These are phyloP conservation scores for Apiotrichum montevideense DNA, from an alignment of 1,284 basidiomycete genomes.

Conservation along the genomic window DNA sequence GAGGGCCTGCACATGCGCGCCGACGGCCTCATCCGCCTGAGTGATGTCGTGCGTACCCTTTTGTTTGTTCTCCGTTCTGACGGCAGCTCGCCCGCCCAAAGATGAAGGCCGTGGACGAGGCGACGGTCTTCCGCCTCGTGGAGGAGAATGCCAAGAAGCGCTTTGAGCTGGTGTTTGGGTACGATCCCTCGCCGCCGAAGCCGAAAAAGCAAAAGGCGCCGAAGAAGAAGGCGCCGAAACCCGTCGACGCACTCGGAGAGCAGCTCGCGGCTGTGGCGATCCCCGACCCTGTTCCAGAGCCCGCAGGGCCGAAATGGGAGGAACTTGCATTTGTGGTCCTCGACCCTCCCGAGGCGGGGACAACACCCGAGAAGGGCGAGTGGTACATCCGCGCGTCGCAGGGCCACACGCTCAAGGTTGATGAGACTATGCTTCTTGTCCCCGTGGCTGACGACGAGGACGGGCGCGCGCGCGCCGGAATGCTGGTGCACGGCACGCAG, in stretches of 20 bases:
- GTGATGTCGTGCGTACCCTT: conserved; percentile 59
- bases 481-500: conserved; percentile 44
- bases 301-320: conserved; percentile 9
- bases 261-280: background rate
- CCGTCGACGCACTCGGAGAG: conserved; percentile 1
- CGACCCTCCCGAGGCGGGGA: conserved; percentile 4
- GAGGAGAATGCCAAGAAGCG: conserved; percentile 68
- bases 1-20: conserved; percentile 65
- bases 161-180: conserved; percentile 62
- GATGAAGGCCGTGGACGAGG: conserved; percentile 54
- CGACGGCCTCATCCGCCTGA: conserved; percentile 72
- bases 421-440: conserved; percentile 52
- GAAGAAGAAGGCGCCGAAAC: conserved; percentile 16
- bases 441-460: conserved; percentile 31
- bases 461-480: conserved; percentile 26
- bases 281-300: background rate
- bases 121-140: conserved; percentile 64
- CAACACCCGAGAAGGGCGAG: conserved; percentile 22
- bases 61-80: background rate
- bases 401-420: conserved; percentile 79
- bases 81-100: conserved; percentile 55
- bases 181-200: conserved; percentile 46
- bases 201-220: conserved; percentile 22
- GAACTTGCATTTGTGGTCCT: conserved; percentile 30
- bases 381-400: conserved; percentile 93